These are phyloP conservation scores for Auricularia sp. DNA, from an alignment of 768 basidiomycete species.

Conservation along the genomic window DNA sequence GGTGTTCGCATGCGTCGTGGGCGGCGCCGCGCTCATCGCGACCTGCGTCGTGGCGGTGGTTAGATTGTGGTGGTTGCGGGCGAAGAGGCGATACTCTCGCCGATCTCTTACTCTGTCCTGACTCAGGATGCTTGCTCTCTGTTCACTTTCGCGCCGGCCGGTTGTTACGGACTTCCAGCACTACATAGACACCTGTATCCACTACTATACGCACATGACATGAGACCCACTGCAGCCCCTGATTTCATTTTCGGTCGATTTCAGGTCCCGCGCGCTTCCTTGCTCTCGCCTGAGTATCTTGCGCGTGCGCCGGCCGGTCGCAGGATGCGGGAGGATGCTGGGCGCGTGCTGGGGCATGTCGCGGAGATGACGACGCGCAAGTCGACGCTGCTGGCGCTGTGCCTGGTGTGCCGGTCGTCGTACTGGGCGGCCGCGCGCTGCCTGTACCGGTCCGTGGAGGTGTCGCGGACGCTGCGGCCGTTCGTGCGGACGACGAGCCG, in stretches of 20 bases:
- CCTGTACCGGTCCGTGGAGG: not conserved
- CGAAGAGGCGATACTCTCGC: slow-evolving; percentile 28
- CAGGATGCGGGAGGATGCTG: not conserved
- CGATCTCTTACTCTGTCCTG: not conserved
- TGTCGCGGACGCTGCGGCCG: not conserved
- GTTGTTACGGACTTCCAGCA: not conserved
- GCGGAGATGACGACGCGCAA: not conserved
- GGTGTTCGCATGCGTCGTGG: slow-evolving; percentile 47
- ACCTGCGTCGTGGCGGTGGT: slow-evolving; percentile 36
- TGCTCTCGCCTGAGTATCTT: not conserved
- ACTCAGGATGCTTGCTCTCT: not conserved
- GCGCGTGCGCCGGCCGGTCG: not conserved
- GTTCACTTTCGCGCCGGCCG: not conserved
- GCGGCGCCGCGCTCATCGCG: slow-evolving; percentile 35
- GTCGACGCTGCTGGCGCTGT: not conserved
- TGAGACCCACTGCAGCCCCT: not conserved
- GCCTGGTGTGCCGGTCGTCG: not conserved
- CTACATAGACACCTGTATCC: not conserved
- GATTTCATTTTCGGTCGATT: not conserved
- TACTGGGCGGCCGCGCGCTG: not conserved
- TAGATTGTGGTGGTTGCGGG: slow-evolving; percentile 53
- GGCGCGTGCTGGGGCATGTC: not conserved
- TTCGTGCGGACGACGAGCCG: not conserved
- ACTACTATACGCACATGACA: not conserved
- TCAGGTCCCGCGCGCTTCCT: not conserved